Conservation (phyloP, 495 filamentous ascomycete genomes). For the Tuber microsphaerosporum region DNA sequence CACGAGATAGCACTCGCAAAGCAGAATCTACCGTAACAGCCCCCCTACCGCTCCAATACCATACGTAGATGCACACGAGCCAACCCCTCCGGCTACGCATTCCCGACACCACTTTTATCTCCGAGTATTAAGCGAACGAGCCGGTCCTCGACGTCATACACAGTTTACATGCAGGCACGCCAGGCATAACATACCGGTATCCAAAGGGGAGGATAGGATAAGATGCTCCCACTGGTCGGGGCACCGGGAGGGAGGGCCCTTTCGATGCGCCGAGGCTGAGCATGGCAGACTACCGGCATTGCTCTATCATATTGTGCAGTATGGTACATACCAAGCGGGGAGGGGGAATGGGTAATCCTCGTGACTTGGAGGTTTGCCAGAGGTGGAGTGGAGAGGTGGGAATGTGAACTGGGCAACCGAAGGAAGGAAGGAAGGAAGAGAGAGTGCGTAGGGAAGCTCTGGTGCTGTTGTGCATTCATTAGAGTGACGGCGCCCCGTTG, state of each 20-base stretch:
- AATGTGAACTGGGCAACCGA: background rate
- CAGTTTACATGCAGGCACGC: background rate
- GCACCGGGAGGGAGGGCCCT: background rate
- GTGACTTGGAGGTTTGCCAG: background rate
- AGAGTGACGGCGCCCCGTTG: too few relatives aligned
- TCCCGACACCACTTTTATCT: background rate
- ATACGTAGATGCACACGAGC: background rate
- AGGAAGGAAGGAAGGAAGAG: background rate
- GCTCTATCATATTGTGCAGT: background rate
- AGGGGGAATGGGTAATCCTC: background rate
- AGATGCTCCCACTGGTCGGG: background rate
- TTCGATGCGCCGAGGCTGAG: background rate
- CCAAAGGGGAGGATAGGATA: background rate
- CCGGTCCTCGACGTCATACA: background rate
- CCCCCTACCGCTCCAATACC: background rate
- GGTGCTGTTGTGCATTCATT: background rate
- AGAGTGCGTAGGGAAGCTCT: background rate
- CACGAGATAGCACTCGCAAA: conserved; percentile 1
- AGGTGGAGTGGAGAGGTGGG: background rate
- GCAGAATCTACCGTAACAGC: background rate
- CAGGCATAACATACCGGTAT: background rate
- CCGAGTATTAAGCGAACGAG: background rate
- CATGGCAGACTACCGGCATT: background rate
- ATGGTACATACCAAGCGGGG: background rate
- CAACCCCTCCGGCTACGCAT: background rate